Evolutionary conservation across 179 eudicot genomes (phyloP).

Genomic region (Vitellaria paradoxa): DNA sequence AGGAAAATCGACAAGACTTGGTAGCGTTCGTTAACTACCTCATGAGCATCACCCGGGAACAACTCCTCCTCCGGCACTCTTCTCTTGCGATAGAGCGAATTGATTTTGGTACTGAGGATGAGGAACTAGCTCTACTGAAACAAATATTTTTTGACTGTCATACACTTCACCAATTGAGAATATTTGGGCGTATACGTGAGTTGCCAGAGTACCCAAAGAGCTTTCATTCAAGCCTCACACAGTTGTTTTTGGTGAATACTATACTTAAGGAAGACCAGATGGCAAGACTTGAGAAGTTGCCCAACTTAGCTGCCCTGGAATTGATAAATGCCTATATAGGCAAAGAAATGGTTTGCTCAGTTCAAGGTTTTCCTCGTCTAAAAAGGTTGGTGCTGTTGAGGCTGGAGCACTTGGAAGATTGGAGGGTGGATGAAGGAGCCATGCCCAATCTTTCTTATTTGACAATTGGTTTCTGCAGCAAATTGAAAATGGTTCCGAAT

Average conservation of each 20-base stretch:
- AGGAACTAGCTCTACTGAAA: not conserved
- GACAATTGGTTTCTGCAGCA: slow-evolving; percentile 18
- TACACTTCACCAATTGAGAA: not conserved
- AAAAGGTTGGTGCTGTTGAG: slow-evolving; percentile 16
- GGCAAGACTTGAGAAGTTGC: slow-evolving; percentile 21
- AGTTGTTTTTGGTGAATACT: not conserved
- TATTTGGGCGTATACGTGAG: not conserved
- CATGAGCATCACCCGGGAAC: not conserved
- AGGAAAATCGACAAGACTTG: not conserved
- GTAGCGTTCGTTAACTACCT: not conserved
- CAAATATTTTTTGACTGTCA: not conserved
- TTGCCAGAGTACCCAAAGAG: not conserved
- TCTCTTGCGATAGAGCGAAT: not conserved
- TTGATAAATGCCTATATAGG: slow-evolving; percentile 14
- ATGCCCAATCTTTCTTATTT: slow-evolving; percentile 27
- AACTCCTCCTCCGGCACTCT: not conserved
- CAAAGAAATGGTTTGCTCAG: slow-evolving; percentile 11
- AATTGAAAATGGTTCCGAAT: slow-evolving; percentile 22
- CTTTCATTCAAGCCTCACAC: not conserved
- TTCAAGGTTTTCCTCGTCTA: slow-evolving; percentile 33
- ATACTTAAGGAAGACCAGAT: slow-evolving; percentile 4
- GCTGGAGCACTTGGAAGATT: slow-evolving; percentile 16
- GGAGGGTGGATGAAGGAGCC: slow-evolving; percentile 32
- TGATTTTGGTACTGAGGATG: not conserved
- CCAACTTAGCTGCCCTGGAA: slow-evolving; percentile 15